Base-by-base conservation (phyloP, 805 yeast genomes). In the Komagataella phaffii region DNA sequence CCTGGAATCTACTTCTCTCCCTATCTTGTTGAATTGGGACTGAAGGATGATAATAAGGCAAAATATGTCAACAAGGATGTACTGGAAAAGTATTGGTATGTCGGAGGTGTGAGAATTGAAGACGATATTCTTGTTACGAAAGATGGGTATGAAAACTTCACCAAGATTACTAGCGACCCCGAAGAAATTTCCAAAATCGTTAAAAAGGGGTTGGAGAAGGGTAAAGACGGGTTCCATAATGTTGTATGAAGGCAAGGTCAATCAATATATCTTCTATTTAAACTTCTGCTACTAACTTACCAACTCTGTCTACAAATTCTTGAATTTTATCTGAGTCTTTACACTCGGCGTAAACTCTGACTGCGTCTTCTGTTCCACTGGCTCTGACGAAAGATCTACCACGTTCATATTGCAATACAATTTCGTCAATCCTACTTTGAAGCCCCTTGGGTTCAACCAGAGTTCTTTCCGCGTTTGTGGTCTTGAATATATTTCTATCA, bases 71-170 rank as follows among this genome's bases (percentile, higher is more conserved):
- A 88, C 59, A 64, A 66, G 56, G 80, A 77, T 0, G 80, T 85
- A 6, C 71, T 91, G 55, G 81, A 86, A 52, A 81, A 79, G 60
- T 91, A 89, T 66, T 79, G 85, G 83, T 78, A 83, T 57, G 79
- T 93, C 52, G 99, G 99, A n/a, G 99, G 99, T 47, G 96, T 91
- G 5, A 80, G 99, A 66, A 88, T 91, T 53, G 99, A 91, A 67
- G 99, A 91, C 63, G 97, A 91, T 62, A 76, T 93, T 46, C 69
- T 88, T 47, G 83, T 91, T 30, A 87, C 96, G 1, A 73, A 74
- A 49, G 70, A 68, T 51, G 98, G 98, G 0, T 80, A 67, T 61
- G 96, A 89, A 61, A 85, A 87, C 59, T 70, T 91, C 51, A 91
- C 96, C 1, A 75, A 77, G 24, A 80, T 91, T 51, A 88, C 97